Conservation (phyloP, 2,329 filamentous ascomycete species). For the Clonostachys rosea region DNA sequence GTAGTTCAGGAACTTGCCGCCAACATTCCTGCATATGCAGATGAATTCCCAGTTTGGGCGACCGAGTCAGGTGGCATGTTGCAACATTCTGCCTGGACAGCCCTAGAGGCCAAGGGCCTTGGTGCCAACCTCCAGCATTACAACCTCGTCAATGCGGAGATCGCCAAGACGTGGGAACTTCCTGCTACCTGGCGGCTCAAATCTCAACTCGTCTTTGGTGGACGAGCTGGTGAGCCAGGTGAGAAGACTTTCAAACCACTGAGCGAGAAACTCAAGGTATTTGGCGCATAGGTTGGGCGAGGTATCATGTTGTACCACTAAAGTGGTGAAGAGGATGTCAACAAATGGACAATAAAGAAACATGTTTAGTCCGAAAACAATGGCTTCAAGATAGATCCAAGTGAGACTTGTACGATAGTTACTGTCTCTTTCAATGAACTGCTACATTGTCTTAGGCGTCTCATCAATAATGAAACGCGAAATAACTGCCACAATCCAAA, state of each 20-base stretch:
- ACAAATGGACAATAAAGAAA: too few relatives aligned
- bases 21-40: constrained; percentile 68
- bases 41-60: constrained; percentile 75
- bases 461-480: too few relatives aligned
- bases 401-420: too few relatives aligned
- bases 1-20: constrained; percentile 62
- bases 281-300: constrained; percentile 36
- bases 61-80: constrained; percentile 73
- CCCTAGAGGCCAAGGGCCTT: constrained; percentile 76
- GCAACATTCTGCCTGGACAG: constrained; percentile 78
- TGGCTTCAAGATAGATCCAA: too few relatives aligned
- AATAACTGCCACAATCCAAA: too few relatives aligned
- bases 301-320: too few relatives aligned
- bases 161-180: constrained; percentile 64
- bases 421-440: too few relatives aligned
- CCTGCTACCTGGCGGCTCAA: constrained; percentile 71
- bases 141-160: constrained; percentile 75
- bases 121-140: constrained; percentile 92
- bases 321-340: too few relatives aligned
- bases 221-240: constrained; percentile 46
- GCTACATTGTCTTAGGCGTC: too few relatives aligned
- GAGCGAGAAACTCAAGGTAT: constrained; percentile 63
- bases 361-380: too few relatives aligned
- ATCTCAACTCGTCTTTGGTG: constrained; percentile 82
- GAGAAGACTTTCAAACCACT: constrained; percentile 62